Conservation (phyloP, 257 asterid species). For the Prunella vulgaris region DNA sequence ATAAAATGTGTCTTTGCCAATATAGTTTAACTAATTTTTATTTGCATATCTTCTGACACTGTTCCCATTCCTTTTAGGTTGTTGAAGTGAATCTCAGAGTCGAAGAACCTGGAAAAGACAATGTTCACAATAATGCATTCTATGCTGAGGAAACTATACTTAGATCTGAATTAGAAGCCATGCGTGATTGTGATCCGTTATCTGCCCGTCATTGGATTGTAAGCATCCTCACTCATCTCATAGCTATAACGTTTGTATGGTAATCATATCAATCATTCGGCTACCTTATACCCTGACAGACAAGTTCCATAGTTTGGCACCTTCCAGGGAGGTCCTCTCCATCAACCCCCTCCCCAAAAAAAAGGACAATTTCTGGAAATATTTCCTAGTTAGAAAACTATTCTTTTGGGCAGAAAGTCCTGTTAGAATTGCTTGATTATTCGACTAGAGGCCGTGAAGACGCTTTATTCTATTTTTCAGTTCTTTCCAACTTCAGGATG, state of each 20-base stretch:
- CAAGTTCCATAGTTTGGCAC: neutral
- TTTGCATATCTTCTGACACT: conserved; percentile 17
- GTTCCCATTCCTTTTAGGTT: conserved; percentile 42
- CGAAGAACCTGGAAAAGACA: conserved; percentile 88
- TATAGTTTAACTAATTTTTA: neutral
- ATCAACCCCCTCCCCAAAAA: too few species aligned
- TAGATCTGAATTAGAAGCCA: conserved; percentile 81
- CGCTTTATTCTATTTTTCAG: neutral
- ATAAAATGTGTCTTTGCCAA: neutral
- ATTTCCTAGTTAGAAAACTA: neutral
- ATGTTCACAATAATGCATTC: conserved; percentile 88
- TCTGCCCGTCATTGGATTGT: conserved; percentile 98
- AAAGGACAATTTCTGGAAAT: neutral
- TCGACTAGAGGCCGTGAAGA: conserved; percentile 13
- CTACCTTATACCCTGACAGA: neutral
- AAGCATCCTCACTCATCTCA: conserved; percentile 30
- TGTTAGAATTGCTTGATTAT: neutral
- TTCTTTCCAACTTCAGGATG: neutral
- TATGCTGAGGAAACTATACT: conserved; percentile 90
- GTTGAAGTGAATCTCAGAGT: conserved; percentile 91
- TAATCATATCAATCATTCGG: neutral
- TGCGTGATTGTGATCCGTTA: conserved; percentile 87
- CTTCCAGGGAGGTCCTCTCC: neutral
- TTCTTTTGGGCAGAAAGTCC: neutral
- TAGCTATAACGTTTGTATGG: neutral